Conservation (phyloP, 306 rosid genomes). For the Rubus idaeus region DNA sequence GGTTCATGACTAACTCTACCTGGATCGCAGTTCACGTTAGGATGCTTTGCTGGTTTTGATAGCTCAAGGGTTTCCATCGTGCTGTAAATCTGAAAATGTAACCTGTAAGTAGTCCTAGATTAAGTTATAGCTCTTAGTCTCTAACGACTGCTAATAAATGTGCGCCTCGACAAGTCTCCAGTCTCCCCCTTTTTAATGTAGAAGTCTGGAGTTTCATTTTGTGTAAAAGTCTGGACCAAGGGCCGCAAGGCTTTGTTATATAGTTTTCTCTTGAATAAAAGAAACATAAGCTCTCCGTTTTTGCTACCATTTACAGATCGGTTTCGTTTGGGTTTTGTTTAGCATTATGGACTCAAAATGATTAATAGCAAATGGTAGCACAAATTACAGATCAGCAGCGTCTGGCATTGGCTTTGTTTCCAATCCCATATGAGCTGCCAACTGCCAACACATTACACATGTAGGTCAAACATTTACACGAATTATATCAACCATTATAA, state of each 20-base stretch:
- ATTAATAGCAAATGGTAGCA: background rate
- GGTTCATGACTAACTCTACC: conserved; percentile 23
- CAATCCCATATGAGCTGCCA: background rate
- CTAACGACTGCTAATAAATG: background rate
- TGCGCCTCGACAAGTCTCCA: background rate
- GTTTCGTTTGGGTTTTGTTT: background rate
- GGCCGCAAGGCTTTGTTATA: background rate
- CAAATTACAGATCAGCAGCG: background rate
- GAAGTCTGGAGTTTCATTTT: background rate
- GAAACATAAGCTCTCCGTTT: background rate
- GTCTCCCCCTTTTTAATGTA: background rate
- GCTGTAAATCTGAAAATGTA: conserved; percentile 7
- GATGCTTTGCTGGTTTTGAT: background rate
- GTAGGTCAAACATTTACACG: background rate
- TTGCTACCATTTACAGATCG: background rate
- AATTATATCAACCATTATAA: background rate
- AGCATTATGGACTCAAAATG: background rate
- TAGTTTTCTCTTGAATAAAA: background rate
- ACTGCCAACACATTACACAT: background rate
- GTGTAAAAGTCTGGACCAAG: background rate
- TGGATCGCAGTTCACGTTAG: background rate
- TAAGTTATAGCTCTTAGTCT: background rate
- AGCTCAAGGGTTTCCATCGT: background rate
- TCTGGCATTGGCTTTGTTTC: background rate
- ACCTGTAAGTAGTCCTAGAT: conserved; percentile 18